Evolutionary conservation across 73 alveolate genomes (phyloP).

Genomic region (Tetrahymena borealis): DNA sequence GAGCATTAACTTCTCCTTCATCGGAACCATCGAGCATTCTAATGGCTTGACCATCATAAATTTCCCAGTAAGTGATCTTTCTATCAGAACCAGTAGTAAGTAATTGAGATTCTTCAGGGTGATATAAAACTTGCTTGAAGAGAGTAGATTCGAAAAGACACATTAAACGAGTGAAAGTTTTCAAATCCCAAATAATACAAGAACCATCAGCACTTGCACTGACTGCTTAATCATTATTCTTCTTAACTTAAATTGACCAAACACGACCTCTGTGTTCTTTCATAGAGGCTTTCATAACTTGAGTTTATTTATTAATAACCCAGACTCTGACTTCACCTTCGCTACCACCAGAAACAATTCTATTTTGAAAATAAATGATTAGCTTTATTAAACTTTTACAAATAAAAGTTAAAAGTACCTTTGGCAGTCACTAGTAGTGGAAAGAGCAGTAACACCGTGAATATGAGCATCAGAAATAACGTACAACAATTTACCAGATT

Average conservation of each 20-base stretch:
- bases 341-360: constrained; percentile 95
- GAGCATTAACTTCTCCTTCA: constrained; percentile 98
- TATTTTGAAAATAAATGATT: not conserved
- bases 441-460: constrained; percentile 83
- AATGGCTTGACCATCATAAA: constrained; percentile 93
- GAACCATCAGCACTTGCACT: constrained; percentile 98
- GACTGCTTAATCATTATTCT: constrained; percentile 85
- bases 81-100: constrained; percentile 97
- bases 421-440: constrained; percentile 44
- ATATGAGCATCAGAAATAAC: constrained; percentile 81
- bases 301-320: constrained; percentile 79
- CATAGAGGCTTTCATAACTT: constrained; percentile 89
- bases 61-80: constrained; percentile 94
- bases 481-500: constrained; percentile 89
- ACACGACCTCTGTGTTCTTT: constrained; percentile 97
- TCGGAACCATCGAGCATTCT: constrained; percentile 97
- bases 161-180: constrained; percentile 78
- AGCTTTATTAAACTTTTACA: not conserved
- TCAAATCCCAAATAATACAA: constrained; percentile 96
- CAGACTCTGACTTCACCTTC: constrained; percentile 97
- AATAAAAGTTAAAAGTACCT: not conserved
- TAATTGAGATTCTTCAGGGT: constrained; percentile 97
- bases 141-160: constrained; percentile 97
- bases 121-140: constrained; percentile 94
- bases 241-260: constrained; percentile 73